Base-by-base conservation (phyloP, 345 rosid genomes). In the Nasturtium officinale region DNA sequence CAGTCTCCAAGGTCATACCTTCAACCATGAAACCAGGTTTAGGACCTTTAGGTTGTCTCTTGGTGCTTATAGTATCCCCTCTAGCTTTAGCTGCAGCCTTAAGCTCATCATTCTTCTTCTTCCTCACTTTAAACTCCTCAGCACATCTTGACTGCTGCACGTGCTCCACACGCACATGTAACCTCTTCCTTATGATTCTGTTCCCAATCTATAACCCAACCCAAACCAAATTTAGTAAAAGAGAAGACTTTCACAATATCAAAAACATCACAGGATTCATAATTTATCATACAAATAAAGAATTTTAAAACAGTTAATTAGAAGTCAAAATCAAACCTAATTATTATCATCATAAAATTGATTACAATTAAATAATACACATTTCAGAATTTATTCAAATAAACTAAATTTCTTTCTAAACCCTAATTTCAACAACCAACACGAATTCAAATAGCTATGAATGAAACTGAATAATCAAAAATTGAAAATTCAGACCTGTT, bases 21-120 rank as follows among this genome's bases (percentile, higher is more conserved):
- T 85, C 92, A 0, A 89, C 96, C 96, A 84, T 86, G 85, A 89
- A 85, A 29, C 92, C 96, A 0, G 90, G 96, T 61, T 89, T 87
- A 2, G 96, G 90, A 1, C 90, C 96, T 30, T 82, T 71, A 0
- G 92, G 96, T 46, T 81, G 84, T 71, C 96, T 84, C 81, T 89
- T 89, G 0, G 92, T 89, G 78, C 92, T 83, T 11, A 89, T 86
- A 1, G 58, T 71, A 74, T 86, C 87, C 3, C 90, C 90, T 23
- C 72, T 78, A 0, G 85, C 84, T 81, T 87, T 89, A 0, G 96
- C 92, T 45, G 83, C 92, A 3, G 90, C 92, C 78, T 89, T 87
- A 11, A 85, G 76, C 67, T 71, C 76, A 30, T 89, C 90, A 0
- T 87, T 89, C 69, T 52, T 54, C 50, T 66, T 76, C 78, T 82